A percentile compares a stretch with the other conserved stretches of the same genome.
Conservation (phyloP, 2,329 filamentous ascomycete species). For the Geosmithia flava region DNA sequence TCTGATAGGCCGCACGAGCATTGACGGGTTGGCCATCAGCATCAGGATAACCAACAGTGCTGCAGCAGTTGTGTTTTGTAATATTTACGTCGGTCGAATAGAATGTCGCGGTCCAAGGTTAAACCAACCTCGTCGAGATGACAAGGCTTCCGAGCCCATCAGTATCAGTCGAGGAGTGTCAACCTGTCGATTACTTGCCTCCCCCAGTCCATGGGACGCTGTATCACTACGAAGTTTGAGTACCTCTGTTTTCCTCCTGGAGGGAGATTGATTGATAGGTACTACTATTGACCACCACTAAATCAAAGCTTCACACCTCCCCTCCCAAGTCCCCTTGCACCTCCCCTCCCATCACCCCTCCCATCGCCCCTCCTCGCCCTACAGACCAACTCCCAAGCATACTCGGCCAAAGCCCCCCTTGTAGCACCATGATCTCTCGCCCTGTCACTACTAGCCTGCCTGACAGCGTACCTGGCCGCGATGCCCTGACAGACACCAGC, state of each 20-base stretch:
- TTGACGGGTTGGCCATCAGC: no score
- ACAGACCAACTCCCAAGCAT: constrained; percentile 58
- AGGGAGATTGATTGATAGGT: background rate
- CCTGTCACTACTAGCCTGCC: constrained; percentile 82
- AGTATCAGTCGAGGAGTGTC: background rate
- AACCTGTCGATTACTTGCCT: no score
- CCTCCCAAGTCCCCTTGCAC: constrained; percentile 7
- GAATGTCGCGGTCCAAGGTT: no score
- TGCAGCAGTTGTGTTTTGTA: no score
- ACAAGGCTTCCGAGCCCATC: background rate
- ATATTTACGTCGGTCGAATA: no score
- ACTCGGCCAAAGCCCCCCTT: constrained; percentile 60
- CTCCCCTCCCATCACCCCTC: constrained; percentile 11
- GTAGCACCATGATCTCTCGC: constrained; percentile 60
- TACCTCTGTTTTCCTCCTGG: no score
- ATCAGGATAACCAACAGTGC: no score
- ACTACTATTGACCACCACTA: background rate
- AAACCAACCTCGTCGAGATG: no score
- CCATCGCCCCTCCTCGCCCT: constrained; percentile 25
- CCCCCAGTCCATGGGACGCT: no score
- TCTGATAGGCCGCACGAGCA: no score
- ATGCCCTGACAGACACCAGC: constrained; percentile 73
- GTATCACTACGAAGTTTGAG: no score
- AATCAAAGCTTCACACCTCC: background rate
- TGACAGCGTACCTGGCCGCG: constrained; percentile 68